Evolutionary conservation across 352 stramenopile genomes (phyloP), one percentile per base, ranked within the genome.

Genomic region (Phytophthora rubi): DNA sequence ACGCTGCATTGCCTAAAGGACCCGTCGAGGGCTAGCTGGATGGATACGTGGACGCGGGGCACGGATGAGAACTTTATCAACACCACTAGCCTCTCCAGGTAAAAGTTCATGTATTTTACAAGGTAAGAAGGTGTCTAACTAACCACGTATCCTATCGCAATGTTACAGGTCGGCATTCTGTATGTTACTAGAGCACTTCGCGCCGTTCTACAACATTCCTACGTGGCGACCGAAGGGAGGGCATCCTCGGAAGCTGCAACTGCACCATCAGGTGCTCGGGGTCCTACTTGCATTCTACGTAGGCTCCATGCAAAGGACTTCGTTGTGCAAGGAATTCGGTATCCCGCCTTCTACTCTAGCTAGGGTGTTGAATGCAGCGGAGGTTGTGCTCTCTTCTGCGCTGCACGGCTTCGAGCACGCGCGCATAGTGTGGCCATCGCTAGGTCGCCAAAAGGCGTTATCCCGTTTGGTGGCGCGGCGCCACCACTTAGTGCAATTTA

Each of bases 31-130:
- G 52, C 52, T 13, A 26, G 23, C 7, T 58, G 52, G 52, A 58
- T 58, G 26, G 52, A 58, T 23, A 58, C 52, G 16, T 58, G 15
- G 5, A 6, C n/a, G 7, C 12, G 52, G 5, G 52, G 30, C 13
- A 45, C 52, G 6, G 30, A 58, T 10, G 28, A 44, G 16, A 58
- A 58, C 52, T 58, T 58, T 12, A n/a, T 58, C 7, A 26, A 13
- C 23, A 58, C 52, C 2, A 47, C 52, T 4, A 58, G 52, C 5
- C 32, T 58, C 7, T 28, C 13, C 26, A 28, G 52, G 52, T 58
- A 47, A 6, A 28, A 16, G 15, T 30, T 6, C 26, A 28, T 16
- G 30, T 45, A 45, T 16, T 26, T 45, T 3, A 16, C n/a, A 45
- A 8, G 12, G 47, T 45, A n/a, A 13, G 3, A 30, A 28, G 2